Evolutionary conservation across 768 basidiomycete species (phyloP), one percentile per base, ranked within the genome.

Genomic region (Rhizopogon sp.): DNA sequence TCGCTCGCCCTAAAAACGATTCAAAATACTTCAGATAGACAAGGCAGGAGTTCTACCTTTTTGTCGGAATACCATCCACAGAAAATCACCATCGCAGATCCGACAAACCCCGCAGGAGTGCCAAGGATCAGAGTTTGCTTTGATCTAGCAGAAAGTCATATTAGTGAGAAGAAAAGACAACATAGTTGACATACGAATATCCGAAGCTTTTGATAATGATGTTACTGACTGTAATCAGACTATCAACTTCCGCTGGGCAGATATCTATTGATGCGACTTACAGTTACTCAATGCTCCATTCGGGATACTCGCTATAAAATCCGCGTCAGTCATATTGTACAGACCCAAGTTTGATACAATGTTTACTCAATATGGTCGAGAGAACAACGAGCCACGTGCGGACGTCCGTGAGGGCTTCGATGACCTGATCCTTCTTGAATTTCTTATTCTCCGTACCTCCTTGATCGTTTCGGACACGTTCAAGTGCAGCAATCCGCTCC

Each of bases 51-150:
- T 33, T 49, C 7, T 50, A 80, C 83, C 77, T 79, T 84, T 65
- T 70, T 80, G 60, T 86, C 85, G 0, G 85, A 83, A 63, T 83
- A 83, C 78, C 81, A 86, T 3, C 83, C 83, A 57, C 81, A 84
- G 5, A 75, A 60, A 16, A 84, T 57, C 2, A 79, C 76, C 56
- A 72, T 83, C 3, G 68, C 41, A 0, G 82, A 74, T 3, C 74
- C 77, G 25, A 87, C 64, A 8, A 69, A 73, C 3, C 85, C 86
- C 20, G 66, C 76, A 3, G 83, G 84, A 0, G 84, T 82, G 3
- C 76, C 76, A 28, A 85, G 62, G 40, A 85, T 85, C 14, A 87
- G 68, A 0, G 84, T 79, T 62, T 84, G 82, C 63, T 75, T 80
- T 6, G 85, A 79, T 10, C 81, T 84, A 42, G 31, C n/a, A 39